A percentile compares a stretch with the other conserved stretches of the same genome.
These are phyloP conservation scores for Thelonectria olida DNA, from an alignment of 2,329 filamentous ascomycete species.

Conservation along the genomic window DNA sequence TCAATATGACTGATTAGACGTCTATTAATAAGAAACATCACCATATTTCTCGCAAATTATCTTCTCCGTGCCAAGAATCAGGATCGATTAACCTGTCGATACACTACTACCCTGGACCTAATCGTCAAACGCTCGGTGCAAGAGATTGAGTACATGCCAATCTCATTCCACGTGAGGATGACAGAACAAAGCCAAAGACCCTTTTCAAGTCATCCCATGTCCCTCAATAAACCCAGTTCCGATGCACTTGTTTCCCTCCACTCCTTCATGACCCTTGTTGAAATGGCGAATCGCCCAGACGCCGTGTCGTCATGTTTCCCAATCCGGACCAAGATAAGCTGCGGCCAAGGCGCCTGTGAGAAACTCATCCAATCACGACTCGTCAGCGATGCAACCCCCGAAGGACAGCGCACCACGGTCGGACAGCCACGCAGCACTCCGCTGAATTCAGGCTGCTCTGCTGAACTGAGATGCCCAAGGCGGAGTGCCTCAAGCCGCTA, in stretches of 20 bases:
- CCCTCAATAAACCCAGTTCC: slow-evolving; percentile 5
- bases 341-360: slow-evolving; percentile 10
- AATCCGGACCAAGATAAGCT: slow-evolving; percentile 21
- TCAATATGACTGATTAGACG: no score
- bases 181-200: background rate
- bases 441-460: background rate
- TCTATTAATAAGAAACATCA: no score
- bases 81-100: background rate
- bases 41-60: no score
- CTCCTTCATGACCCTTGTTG: background rate
- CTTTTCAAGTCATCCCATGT: slow-evolving; percentile 12
- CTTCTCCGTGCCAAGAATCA: background rate
- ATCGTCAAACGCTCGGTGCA: background rate
- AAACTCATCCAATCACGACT: slow-evolving; percentile 6
- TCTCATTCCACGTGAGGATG: slow-evolving; percentile 1
- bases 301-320: slow-evolving; percentile 28
- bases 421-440: background rate
- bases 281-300: slow-evolving; percentile 11
- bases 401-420: background rate
- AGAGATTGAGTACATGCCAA: background rate
- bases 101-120: background rate
- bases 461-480: no score
- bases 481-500: no score
- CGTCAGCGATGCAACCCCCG: background rate
- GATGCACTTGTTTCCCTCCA: no score